Percentiles rank a stretch among this genome's conserved stretches.
Evolutionary conservation across 2,329 filamentous ascomycete genomes (phyloP).

Genomic region (Scedosporium dehoogii): DNA sequence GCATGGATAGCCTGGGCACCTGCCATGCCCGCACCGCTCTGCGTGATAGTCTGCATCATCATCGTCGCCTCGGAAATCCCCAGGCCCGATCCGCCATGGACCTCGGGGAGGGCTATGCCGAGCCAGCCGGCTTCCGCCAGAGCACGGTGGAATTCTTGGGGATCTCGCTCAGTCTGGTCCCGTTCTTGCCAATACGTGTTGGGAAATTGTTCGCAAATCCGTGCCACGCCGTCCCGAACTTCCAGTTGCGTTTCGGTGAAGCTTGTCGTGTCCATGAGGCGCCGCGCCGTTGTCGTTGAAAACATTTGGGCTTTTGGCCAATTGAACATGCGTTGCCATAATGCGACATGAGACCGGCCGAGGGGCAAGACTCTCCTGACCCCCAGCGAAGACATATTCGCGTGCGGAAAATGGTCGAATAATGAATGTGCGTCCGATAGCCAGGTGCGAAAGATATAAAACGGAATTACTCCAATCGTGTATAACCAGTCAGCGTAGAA

Average conservation of each 20-base stretch:
- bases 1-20: slow-evolving; percentile 53
- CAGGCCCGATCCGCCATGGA: slow-evolving; percentile 63
- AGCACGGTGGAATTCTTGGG: slow-evolving; percentile 64
- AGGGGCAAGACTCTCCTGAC: not conserved
- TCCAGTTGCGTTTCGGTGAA: slow-evolving; percentile 65
- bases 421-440: no score
- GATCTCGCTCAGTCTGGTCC: slow-evolving; percentile 62
- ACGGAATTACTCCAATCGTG: no score
- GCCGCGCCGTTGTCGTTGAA: slow-evolving; percentile 21
- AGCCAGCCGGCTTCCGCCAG: slow-evolving; percentile 70
- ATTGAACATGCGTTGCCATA: not conserved
- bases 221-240: slow-evolving; percentile 59
- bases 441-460: no score
- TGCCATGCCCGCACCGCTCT: slow-evolving; percentile 72
- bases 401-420: no score
- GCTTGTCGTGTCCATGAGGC: slow-evolving; percentile 60
- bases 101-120: slow-evolving; percentile 68
- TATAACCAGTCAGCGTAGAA: no score
- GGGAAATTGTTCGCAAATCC: slow-evolving; percentile 61
- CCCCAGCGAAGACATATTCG: not conserved
- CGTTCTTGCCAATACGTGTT: slow-evolving; percentile 69
- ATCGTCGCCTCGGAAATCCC: slow-evolving; percentile 75
- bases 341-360: not conserved
- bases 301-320: slow-evolving; percentile 15
- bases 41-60: slow-evolving; percentile 77